phyloP scores from a whole-genome alignment of 176 grass and related monocot genomes.

The Oryza rufipogon region DNA sequence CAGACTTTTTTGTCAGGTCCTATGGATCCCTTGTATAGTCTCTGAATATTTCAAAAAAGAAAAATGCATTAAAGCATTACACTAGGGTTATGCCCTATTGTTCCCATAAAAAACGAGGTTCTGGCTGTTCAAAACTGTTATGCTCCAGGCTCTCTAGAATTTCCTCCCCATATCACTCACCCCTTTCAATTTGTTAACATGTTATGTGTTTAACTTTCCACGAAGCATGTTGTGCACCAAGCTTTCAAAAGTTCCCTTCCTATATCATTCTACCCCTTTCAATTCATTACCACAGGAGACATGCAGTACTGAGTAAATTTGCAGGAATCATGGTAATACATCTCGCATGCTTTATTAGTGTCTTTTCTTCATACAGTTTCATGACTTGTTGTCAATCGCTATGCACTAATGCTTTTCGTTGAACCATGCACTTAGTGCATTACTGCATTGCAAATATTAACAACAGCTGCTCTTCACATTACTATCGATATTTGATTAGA shows the following conservation, averaged over 20 bases:
- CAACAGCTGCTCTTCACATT: neutral
- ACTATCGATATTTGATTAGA: conserved; percentile 30
- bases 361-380: conserved; percentile 22
- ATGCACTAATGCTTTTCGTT: neutral
- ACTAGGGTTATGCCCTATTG: conserved; percentile 9
- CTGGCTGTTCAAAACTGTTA: neutral
- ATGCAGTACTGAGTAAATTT: neutral
- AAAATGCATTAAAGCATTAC: neutral
- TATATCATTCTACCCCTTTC: neutral
- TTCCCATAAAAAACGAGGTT: neutral
- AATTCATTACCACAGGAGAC: neutral
- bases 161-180: neutral
- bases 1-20: neutral
- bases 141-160: neutral
- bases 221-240: neutral
- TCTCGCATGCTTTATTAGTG: neutral
- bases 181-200: neutral
- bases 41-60: neutral
- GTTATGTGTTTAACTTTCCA: neutral
- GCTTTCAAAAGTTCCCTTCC: neutral
- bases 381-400: neutral
- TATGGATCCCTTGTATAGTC: conserved; percentile 5
- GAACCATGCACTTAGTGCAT: neutral
- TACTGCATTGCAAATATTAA: conserved; percentile 1
- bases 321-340: neutral